Percentiles rank a stretch among this genome's conserved stretches.
Conservation (phyloP, 768 basidiomycete species). For the Auriculariales sp. region DNA sequence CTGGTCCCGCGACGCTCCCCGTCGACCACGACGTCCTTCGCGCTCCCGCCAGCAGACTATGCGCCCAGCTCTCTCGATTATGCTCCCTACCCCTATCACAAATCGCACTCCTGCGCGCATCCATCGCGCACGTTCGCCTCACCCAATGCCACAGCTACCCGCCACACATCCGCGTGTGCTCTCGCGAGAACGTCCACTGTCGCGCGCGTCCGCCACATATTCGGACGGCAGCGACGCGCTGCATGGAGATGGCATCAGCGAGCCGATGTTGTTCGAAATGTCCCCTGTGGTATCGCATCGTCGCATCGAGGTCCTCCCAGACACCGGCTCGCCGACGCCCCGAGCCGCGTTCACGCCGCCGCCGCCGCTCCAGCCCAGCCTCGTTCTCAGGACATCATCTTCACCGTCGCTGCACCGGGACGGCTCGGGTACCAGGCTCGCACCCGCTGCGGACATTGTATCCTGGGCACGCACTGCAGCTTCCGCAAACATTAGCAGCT, state of each 20-base stretch:
- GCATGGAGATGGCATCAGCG: neutral
- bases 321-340: neutral
- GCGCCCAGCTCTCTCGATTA: neutral
- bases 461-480: neutral
- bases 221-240: neutral
- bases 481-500: neutral
- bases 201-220: neutral
- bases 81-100: neutral
- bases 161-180: no score
- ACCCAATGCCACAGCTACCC: neutral
- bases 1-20: no score
- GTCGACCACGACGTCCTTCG: no score
- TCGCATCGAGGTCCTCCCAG: neutral
- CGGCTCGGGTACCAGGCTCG: neutral
- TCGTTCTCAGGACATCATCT: neutral
- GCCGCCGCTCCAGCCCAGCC: neutral
- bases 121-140: neutral
- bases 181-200: neutral
- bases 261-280: constrained; percentile 1
- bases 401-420: neutral
- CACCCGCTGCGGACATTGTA: neutral
- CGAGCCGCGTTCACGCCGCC: neutral
- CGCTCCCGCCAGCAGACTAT: neutral
- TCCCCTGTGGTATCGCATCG: neutral
- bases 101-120: neutral